phyloP scores from a whole-genome alignment of 1,284 basidiomycete species.

The Exobasidium rhododendri region DNA sequence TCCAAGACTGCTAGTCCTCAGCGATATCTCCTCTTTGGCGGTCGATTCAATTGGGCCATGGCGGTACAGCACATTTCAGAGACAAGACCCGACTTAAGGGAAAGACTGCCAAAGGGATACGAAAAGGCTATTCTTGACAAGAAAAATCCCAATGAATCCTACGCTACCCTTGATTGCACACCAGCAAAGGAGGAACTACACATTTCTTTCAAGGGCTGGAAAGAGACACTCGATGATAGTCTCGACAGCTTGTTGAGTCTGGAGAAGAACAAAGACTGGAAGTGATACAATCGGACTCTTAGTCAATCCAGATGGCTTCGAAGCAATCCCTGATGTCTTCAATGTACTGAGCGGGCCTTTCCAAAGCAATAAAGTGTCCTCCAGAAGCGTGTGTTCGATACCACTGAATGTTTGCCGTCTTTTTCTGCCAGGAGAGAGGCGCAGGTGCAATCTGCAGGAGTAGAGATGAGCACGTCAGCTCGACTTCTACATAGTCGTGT shows the following conservation, averaged over 20 bases:
- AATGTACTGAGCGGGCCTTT: constrained; percentile 56
- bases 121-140: constrained; percentile 21
- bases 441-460: constrained; percentile 43
- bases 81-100: constrained; percentile 28
- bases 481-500: no score
- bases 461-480: background rate
- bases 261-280: constrained; percentile 32
- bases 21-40: constrained; percentile 39
- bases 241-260: constrained; percentile 36
- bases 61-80: constrained; percentile 34
- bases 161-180: constrained; percentile 30
- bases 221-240: constrained; percentile 38
- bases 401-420: constrained; percentile 53
- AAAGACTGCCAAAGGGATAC: constrained; percentile 42
- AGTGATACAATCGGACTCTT: constrained; percentile 10
- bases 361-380: constrained; percentile 55
- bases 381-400: constrained; percentile 53
- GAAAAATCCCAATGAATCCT: constrained; percentile 15
- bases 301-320: constrained; percentile 26
- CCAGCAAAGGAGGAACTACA: constrained; percentile 28
- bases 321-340: constrained; percentile 47
- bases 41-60: constrained; percentile 38
- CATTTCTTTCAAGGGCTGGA: constrained; percentile 36
- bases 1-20: constrained; percentile 31
- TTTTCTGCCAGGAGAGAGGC: constrained; percentile 53